These are phyloP conservation scores for Cadophora gregata DNA, from an alignment of 2,329 filamentous ascomycete species.

Conservation along the genomic window DNA sequence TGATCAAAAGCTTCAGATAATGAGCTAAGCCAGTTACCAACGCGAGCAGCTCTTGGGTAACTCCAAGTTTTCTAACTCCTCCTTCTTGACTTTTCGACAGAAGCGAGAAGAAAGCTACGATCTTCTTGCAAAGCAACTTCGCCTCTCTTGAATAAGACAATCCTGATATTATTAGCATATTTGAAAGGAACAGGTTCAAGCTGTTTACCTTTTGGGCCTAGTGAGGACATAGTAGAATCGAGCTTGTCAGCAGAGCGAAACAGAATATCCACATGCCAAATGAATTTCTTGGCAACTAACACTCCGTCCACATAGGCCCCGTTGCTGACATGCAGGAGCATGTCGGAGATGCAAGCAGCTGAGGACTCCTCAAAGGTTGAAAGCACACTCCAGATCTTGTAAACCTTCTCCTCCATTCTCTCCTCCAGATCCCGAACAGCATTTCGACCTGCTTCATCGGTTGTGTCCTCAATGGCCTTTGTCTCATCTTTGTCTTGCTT, in stretches of 20 bases:
- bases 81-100: slow-evolving; percentile 94
- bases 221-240: slow-evolving; percentile 71
- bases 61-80: slow-evolving; percentile 86
- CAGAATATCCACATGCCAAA: slow-evolving; percentile 91
- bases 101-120: slow-evolving; percentile 95
- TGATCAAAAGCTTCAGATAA: slow-evolving; percentile 95
- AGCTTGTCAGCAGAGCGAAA: slow-evolving; percentile 89
- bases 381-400: slow-evolving; percentile 96
- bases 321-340: slow-evolving; percentile 98
- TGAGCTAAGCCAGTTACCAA: slow-evolving; percentile 95
- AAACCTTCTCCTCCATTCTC: slow-evolving; percentile 96
- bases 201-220: slow-evolving; percentile 75
- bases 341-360: slow-evolving; percentile 97
- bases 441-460: slow-evolving; percentile 72
- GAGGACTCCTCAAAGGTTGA: slow-evolving; percentile 98
- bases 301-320: slow-evolving; percentile 95
- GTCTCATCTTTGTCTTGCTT: slow-evolving; percentile 50
- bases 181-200: neutral
- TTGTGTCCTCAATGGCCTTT: slow-evolving; percentile 52
- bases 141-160: slow-evolving; percentile 92
- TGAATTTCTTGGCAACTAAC: slow-evolving; percentile 93
- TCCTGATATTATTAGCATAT: slow-evolving; percentile 54
- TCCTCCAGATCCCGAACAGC: slow-evolving; percentile 86
- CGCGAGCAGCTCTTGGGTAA: slow-evolving; percentile 97
- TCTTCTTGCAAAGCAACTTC: slow-evolving; percentile 99